Evolutionary conservation across 305 asterid genomes (phyloP).

Genomic region (Lippia alba): DNA sequence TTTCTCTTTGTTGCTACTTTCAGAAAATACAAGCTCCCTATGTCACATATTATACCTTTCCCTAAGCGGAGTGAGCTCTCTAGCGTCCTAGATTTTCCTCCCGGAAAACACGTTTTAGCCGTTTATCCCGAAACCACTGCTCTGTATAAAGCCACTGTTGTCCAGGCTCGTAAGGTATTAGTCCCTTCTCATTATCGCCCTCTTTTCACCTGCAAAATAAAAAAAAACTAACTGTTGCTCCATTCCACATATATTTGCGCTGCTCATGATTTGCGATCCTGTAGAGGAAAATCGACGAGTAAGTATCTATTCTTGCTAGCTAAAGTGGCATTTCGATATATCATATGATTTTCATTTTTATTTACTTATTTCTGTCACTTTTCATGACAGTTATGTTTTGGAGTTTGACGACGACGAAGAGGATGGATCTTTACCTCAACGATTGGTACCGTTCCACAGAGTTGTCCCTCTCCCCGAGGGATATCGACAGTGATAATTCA

Average conservation of each 20-base stretch:
- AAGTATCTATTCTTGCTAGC: conserved; percentile 40
- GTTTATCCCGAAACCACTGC: conserved; percentile 86
- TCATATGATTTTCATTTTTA: neutral
- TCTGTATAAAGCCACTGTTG: conserved; percentile 79
- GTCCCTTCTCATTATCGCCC: too few species aligned
- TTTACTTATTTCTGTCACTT: neutral
- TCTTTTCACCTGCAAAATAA: conserved; percentile 2
- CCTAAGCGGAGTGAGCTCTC: conserved; percentile 67
- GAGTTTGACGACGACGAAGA: conserved; percentile 93
- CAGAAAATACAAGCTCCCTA: conserved; percentile 79
- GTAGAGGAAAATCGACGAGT: conserved; percentile 80
- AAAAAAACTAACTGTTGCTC: conserved; percentile 37
- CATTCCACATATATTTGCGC: too few species aligned
- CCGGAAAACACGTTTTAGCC: conserved; percentile 76
- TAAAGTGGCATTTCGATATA: neutral
- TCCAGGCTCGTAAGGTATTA: conserved; percentile 69
- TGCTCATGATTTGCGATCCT: too few species aligned
- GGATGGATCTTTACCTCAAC: conserved; percentile 71
- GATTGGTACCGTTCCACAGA: conserved; percentile 67
- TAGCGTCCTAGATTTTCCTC: conserved; percentile 58
- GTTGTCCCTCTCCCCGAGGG: conserved; percentile 80
- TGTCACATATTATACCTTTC: conserved; percentile 71
- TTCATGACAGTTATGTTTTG: conserved; percentile 56
- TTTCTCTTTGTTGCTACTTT: conserved; percentile 29
- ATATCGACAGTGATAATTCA: conserved; percentile 67